phyloP scores from a whole-genome alignment of 2,329 filamentous ascomycete genomes.

The Monascus ruber region DNA sequence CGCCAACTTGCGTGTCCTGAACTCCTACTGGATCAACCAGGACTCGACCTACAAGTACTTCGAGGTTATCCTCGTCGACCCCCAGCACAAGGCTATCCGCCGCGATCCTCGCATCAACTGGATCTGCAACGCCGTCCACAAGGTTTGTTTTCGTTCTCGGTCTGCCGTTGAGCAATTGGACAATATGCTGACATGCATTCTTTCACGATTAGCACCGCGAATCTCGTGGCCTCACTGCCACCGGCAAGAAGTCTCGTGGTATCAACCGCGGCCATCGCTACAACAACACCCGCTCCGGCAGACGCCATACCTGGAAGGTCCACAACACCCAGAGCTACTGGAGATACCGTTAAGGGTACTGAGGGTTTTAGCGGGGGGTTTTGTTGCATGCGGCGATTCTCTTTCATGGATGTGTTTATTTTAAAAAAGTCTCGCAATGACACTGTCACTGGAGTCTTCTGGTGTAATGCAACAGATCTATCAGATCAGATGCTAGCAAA shows the following conservation, averaged over 20 bases:
- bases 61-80: constrained; percentile 99
- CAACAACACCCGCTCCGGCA: constrained; percentile 95
- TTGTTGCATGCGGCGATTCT: constrained; percentile 18
- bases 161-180: background rate
- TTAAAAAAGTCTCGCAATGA: constrained; percentile 20
- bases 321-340: constrained; percentile 99
- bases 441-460: constrained; percentile 14
- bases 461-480: constrained; percentile 27
- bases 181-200: constrained; percentile 11
- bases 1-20: constrained; percentile 97
- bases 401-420: constrained; percentile 25
- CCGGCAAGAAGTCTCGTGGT: constrained; percentile 98
- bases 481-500: constrained; percentile 28
- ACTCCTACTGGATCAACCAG: constrained; percentile 99
- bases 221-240: constrained; percentile 89
- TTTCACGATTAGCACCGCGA: constrained; percentile 65
- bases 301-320: constrained; percentile 99
- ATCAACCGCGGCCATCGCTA: constrained; percentile 98
- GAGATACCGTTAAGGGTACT: constrained; percentile 68
- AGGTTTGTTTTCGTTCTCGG: constrained; percentile 36
- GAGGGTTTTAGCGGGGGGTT: constrained; percentile 16
- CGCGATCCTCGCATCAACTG: constrained; percentile 99
- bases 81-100: constrained; percentile 99
- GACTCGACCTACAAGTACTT: constrained; percentile 99
- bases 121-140: constrained; percentile 99